Conservation (phyloP, 2,329 filamentous ascomycete species). For the Penicillium expansum region DNA sequence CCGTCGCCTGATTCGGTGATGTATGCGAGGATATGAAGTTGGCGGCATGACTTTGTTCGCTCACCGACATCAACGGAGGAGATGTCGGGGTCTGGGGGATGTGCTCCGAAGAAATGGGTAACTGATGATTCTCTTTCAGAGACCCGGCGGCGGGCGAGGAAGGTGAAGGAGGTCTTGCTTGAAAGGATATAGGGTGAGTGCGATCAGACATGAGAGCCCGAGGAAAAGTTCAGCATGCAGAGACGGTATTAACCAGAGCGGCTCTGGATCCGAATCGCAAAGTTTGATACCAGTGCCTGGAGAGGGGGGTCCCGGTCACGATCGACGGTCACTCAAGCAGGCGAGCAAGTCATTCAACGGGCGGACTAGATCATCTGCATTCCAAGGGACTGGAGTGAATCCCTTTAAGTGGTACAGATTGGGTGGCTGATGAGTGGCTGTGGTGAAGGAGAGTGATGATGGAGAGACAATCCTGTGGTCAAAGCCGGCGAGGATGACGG, state of each 20-base stretch:
- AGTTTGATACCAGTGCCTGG: slow-evolving; percentile 19
- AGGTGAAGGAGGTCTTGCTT: slow-evolving; percentile 43
- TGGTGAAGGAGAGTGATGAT: slow-evolving; percentile 18
- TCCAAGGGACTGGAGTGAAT: slow-evolving; percentile 25
- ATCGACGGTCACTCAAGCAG: slow-evolving; percentile 36
- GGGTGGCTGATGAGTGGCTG: slow-evolving; percentile 17
- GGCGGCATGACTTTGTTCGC: slow-evolving; percentile 49
- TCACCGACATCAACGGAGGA: slow-evolving; percentile 52
- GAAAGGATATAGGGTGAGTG: slow-evolving; percentile 33
- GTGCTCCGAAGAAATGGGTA: slow-evolving; percentile 31
- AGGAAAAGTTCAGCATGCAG: slow-evolving; percentile 13
- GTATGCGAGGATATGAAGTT: slow-evolving; percentile 45
- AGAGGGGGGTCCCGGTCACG: slow-evolving; percentile 31
- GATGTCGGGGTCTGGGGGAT: slow-evolving; percentile 43
- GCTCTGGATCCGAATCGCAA: slow-evolving; percentile 20
- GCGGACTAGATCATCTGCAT: slow-evolving; percentile 35
- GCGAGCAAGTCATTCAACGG: slow-evolving; percentile 35
- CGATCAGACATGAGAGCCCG: slow-evolving; percentile 40
- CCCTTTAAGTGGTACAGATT: slow-evolving; percentile 13
- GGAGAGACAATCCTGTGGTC: slow-evolving; percentile 14
- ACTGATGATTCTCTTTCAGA: slow-evolving; percentile 36
- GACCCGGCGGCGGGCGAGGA: slow-evolving; percentile 42
- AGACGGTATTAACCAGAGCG: slow-evolving; percentile 17
- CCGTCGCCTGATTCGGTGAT: slow-evolving; percentile 45
- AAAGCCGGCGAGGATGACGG: slow-evolving; percentile 20